Conservation (phyloP, 345 rosid genomes). For the Populus davidiana region DNA sequence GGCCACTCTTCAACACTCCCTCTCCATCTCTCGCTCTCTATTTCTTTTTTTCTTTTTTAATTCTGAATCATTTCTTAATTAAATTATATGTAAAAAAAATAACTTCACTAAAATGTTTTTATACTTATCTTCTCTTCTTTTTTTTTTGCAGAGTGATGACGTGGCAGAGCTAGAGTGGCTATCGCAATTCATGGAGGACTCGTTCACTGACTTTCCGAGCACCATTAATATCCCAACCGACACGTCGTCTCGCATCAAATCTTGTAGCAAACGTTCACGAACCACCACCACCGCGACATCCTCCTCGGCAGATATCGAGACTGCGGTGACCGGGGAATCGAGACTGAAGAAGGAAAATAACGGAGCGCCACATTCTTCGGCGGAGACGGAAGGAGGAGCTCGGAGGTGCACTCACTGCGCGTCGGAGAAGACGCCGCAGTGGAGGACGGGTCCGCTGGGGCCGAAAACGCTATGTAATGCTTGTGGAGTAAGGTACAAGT, state of each 20-base stretch:
- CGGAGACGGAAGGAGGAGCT: slow-evolving; percentile 35
- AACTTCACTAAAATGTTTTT: not conserved
- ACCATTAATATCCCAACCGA: slow-evolving; percentile 28
- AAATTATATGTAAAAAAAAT: not conserved
- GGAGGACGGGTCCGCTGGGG: slow-evolving; percentile 81
- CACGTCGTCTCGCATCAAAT: slow-evolving; percentile 33
- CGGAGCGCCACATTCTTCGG: slow-evolving; percentile 11
- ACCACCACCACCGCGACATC: slow-evolving; percentile 31
- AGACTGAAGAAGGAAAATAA: slow-evolving; percentile 36
- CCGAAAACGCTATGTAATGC: slow-evolving; percentile 80
- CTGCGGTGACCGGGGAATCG: slow-evolving; percentile 20
- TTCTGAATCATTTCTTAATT: not conserved
- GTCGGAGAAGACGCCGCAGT: slow-evolving; percentile 81
- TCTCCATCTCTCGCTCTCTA: not conserved
- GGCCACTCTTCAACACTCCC: not conserved
- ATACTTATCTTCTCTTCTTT: not conserved
- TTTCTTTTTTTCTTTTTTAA: not conserved
- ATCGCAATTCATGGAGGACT: slow-evolving; percentile 73
- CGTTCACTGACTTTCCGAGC: slow-evolving; percentile 56
- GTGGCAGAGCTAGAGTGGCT: slow-evolving; percentile 88
- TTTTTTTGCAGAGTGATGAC: slow-evolving; percentile 55
- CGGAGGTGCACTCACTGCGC: slow-evolving; percentile 76
- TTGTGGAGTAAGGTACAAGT: slow-evolving; percentile 77
- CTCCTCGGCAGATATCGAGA: slow-evolving; percentile 16
- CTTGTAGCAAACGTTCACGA: slow-evolving; percentile 56